These are phyloP conservation scores for Penicillium concentricum DNA, from an alignment of 2,329 filamentous ascomycete genomes.

Conservation along the genomic window DNA sequence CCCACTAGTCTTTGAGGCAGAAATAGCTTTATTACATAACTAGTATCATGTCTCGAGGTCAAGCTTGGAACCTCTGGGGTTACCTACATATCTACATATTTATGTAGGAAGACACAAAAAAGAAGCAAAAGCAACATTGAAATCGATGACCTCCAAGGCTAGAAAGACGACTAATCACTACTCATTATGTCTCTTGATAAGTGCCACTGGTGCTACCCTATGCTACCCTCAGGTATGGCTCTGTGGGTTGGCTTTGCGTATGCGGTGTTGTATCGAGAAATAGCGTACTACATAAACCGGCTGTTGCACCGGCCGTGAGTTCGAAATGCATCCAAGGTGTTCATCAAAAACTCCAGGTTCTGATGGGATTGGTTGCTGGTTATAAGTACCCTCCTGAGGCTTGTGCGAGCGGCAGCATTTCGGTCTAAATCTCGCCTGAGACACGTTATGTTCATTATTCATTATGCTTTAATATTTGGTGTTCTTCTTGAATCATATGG, in stretches of 20 bases:
- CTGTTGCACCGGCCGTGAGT: too few species aligned
- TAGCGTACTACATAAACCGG: not conserved
- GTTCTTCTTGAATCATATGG: too few species aligned
- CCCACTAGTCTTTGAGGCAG: not conserved
- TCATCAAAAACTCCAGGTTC: not conserved
- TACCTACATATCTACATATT: not conserved
- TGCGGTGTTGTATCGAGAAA: not conserved
- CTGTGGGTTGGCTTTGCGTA: not conserved
- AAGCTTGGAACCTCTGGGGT: not conserved
- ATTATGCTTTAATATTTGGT: too few species aligned
- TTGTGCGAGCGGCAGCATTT: not conserved
- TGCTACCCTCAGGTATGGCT: not conserved
- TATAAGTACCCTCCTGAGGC: not conserved
- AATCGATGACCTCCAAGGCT: too few species aligned
- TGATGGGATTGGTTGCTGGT: not conserved
- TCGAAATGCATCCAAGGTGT: too few species aligned
- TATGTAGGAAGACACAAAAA: not conserved
- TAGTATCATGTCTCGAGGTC: not conserved
- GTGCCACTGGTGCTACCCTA: not conserved
- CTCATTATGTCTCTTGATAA: too few species aligned
- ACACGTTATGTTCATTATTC: not conserved
- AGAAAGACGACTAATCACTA: too few species aligned
- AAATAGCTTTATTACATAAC: not conserved
- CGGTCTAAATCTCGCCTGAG: not conserved
- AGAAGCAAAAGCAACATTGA: not conserved